Evolutionary conservation across 2,329 filamentous ascomycete species (phyloP), one percentile per base, ranked within the genome.

Genomic region (Diplodia corticola): DNA sequence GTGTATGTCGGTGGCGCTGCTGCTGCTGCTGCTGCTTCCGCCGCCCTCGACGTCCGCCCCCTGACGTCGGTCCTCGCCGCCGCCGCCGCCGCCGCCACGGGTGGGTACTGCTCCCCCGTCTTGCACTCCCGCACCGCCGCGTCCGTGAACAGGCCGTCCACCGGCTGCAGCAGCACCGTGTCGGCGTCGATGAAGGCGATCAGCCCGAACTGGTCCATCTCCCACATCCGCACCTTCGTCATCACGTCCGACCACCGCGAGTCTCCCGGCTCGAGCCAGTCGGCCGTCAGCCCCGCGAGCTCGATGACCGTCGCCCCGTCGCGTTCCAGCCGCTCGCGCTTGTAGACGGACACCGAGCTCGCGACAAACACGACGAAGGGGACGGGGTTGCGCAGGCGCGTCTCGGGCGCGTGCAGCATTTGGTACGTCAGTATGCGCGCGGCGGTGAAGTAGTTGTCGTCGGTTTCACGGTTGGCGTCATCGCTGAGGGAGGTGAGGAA

Each of bases 401-500:
- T 82, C 10, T 73, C 66, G 0, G 74, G 70, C 22, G 73, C 76
- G 63, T 81, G 77, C 2, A 81, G 71, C 4, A 82, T 70, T 69
- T 82, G 80, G 69, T 81, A 80, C 13, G 75, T 72, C 12, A 81
- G 71, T 51, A 78, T 72, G 4, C 80, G 77, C 0, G 77, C 72
- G 22, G 75, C 76, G 24, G 74, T 71, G 68, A 79, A 80, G 70
- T 82, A 82, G 55, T 73, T 70, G 66, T 80, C 78, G 5, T 60
- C 69, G 12, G 50, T n/a, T 9, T 33, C 28, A 15, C 12, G 5
- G 26, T 3, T 4, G 0, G 15, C 4, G 26, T 5, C 26, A 9
- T 54, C 30, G 22, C 13, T 5, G 5, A 28, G 28, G 5, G 50
- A 54, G 2, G 50, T 54, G 26, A 53, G 50, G 50, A 30, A 53